Evolutionary conservation across 306 rosid species (phyloP).

Genomic region (Quercus berberidifolia): DNA sequence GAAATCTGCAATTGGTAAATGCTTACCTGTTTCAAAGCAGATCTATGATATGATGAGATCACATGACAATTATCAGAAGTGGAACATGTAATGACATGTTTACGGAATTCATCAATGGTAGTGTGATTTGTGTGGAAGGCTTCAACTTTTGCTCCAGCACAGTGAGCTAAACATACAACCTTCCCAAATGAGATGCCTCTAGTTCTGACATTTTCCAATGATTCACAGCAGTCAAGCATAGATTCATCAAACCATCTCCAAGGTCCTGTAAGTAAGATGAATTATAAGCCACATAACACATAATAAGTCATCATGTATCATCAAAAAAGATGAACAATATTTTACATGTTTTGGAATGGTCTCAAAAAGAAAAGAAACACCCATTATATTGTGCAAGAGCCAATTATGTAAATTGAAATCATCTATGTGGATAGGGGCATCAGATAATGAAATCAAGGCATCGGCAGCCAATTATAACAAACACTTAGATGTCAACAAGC

Average conservation of each 20-base stretch:
- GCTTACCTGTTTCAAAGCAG: constrained; percentile 69
- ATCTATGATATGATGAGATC: constrained; percentile 79
- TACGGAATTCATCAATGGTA: constrained; percentile 63
- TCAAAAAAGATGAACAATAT: neutral
- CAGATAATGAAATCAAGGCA: neutral
- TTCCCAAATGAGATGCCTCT: constrained; percentile 90
- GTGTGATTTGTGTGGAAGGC: constrained; percentile 69
- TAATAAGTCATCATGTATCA: neutral
- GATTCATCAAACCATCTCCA: constrained; percentile 99
- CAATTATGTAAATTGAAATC: neutral
- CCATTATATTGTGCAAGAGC: neutral
- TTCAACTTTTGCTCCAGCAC: constrained; percentile 96
- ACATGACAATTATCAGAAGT: constrained; percentile 72
- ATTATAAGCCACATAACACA: neutral
- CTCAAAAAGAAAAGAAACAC: neutral
- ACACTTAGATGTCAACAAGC: neutral
- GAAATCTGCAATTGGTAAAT: neutral
- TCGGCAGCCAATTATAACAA: neutral
- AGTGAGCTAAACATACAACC: constrained; percentile 84
- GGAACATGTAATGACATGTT: constrained; percentile 58
- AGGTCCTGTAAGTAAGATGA: constrained; percentile 54
- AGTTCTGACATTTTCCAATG: constrained; percentile 74
- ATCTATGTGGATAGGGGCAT: too few relatives aligned
- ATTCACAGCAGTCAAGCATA: constrained; percentile 94
- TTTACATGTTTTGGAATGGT: neutral